Evolutionary conservation across 2,329 filamentous ascomycete species (phyloP).

Genomic region (Aspergillus sergii): DNA sequence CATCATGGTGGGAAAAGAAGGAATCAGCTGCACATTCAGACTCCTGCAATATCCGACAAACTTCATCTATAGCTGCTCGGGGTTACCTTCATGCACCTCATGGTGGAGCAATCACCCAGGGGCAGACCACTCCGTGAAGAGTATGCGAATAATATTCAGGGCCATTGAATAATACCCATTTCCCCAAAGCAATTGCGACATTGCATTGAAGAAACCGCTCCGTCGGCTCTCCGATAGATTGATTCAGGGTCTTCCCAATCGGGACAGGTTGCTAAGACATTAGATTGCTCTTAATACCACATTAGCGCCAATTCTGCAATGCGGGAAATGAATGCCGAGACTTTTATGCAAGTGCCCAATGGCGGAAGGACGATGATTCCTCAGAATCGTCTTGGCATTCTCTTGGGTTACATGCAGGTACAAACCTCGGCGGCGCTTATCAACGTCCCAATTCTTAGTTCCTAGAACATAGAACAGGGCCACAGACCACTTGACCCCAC

Average conservation of each 20-base stretch:
- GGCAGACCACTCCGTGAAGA: neutral
- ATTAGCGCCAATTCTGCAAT: neutral
- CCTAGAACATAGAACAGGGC: neutral
- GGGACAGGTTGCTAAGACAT: conserved; percentile 2
- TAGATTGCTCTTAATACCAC: conserved; percentile 2
- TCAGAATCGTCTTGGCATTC: conserved; percentile 9
- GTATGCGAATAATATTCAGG: no score
- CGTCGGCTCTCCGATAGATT: conserved; percentile 9
- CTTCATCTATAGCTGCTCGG: neutral
- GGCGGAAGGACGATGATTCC: neutral
- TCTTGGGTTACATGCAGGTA: conserved; percentile 15
- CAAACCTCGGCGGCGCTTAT: neutral
- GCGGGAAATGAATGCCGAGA: conserved; percentile 2
- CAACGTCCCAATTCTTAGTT: neutral
- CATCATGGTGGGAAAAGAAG: neutral
- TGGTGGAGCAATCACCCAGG: neutral
- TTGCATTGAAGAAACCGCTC: neutral
- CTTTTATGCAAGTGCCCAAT: neutral
- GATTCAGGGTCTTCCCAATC: neutral
- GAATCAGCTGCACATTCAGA: neutral
- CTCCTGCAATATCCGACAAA: neutral
- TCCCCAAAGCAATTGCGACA: no score
- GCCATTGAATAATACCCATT: neutral
- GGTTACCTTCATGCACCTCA: neutral
- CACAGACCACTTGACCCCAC: neutral